Base-by-base conservation (phyloP, 805 yeast species). In the Yamadazyma akitaensis region DNA sequence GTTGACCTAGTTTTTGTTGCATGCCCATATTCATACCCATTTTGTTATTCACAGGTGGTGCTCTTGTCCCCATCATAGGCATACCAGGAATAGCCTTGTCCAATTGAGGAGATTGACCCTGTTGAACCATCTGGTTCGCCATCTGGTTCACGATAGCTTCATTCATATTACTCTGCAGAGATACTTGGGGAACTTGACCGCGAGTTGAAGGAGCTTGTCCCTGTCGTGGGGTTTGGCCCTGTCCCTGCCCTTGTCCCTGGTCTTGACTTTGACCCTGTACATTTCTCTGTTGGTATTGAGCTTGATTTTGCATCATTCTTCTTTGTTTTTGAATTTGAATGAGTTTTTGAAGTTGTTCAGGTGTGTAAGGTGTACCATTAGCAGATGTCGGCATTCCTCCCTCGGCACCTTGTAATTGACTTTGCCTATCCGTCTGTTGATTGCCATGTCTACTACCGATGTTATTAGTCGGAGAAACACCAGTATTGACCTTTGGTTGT, bases 301-400 rank as follows among this genome's bases (percentile, higher is more conserved):
- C 67, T 53, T 72, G 76, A 36, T 71, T 71, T 50, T 74, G 80
- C 64, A 73, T 61, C 52, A 76, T 50, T 46, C 77, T 65, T 41
- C 80, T 64, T 50, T 77, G 81, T 47, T 76, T 75, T 56, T 77
- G 80, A 30, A 76, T 53, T 44, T 77, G 82, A 39, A 80, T 61
- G 39, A 81, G 57, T 51, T 78, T 81, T 55, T 81, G 85, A 12
- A 81, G 61, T 53, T 82, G 88, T 48, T 81, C 86, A 9, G 76
- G 75, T 0, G 84, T 78, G 47, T 79, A 77, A 9, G 81, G 81
- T 0, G 79, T 72, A 3, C 82, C 83, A 56, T 77, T 77, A 9
- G 84, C 77, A 1, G 76, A 69, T 0, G 79, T 69, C 4, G 81
- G 72, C 31, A 38, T 26, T 11, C 37, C 42, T 16, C 38, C 42